Evolutionary conservation across 768 basidiomycete genomes (phyloP).

Genomic region (Phlebiopsis gigantea): DNA sequence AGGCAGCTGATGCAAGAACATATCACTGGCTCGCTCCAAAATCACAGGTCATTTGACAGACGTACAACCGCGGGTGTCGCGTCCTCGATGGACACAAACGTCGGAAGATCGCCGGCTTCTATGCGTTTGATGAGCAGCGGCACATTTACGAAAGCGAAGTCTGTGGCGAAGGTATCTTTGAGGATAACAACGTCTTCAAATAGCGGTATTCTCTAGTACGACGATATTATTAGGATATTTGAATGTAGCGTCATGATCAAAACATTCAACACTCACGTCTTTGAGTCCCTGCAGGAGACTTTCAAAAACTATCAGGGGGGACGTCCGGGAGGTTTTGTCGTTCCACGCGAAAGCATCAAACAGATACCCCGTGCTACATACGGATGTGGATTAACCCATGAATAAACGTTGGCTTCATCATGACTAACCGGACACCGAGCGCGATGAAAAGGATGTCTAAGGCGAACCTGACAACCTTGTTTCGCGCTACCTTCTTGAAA

Average conservation of each 20-base stretch:
- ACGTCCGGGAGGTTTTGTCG: not conserved
- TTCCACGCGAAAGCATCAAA: conserved; percentile 37
- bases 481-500: not conserved
- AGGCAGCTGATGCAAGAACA: not conserved
- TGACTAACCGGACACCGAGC: conserved; percentile 37
- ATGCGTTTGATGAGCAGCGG: conserved; percentile 13
- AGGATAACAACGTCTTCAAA: conserved; percentile 42
- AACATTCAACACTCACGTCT: conserved; percentile 26
- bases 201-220: conserved; percentile 14
- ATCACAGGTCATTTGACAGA: no score
- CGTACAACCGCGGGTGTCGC: not conserved
- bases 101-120: not conserved
- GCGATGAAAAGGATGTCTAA: conserved; percentile 39
- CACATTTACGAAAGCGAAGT: conserved; percentile 52
- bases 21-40: no score
- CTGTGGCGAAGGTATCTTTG: conserved; percentile 40
- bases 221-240: no score
- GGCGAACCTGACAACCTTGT: conserved; percentile 28
- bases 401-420: no score
- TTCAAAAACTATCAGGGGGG: not conserved
- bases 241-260: no score
- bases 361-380: conserved; percentile 43
- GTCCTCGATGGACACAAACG: conserved; percentile 4
- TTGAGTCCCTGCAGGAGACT: conserved; percentile 27
- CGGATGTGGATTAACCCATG: no score